Percentiles rank a stretch among this genome's conserved stretches.
phyloP scores from a whole-genome alignment of 257 asterid species.

The Solanum medicagineum region DNA sequence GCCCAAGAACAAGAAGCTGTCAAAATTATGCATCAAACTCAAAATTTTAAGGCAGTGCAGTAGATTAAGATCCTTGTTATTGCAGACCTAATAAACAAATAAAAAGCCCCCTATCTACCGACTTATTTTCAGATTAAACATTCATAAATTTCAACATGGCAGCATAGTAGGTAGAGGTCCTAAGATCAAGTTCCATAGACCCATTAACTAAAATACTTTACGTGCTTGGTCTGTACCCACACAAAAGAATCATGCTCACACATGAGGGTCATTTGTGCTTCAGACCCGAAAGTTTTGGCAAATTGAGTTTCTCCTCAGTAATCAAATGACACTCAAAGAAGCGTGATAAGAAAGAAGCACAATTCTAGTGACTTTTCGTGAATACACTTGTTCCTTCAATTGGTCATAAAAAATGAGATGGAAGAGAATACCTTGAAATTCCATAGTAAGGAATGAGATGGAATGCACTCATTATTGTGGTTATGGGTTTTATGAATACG shows the following conservation, averaged over 20 bases:
- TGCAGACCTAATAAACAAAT: background rate
- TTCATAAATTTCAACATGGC: background rate
- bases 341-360: background rate
- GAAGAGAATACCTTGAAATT: background rate
- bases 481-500: background rate
- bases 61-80: background rate
- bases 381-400: background rate
- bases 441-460: background rate
- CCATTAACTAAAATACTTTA: background rate
- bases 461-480: background rate
- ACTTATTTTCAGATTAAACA: background rate
- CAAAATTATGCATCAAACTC: background rate
- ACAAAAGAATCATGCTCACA: background rate
- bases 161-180: background rate
- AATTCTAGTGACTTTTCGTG: background rate
- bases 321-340: background rate
- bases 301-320: background rate
- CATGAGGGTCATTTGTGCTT: background rate
- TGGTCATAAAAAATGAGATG: background rate
- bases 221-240: background rate
- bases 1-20: background rate
- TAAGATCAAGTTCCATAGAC: background rate
- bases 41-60: background rate
- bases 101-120: background rate
- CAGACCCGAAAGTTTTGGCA: background rate